Evolutionary conservation across 129 eudicot species (phyloP), one percentile per base, ranked within the genome.

Genomic region (Kitagawia praeruptora): DNA sequence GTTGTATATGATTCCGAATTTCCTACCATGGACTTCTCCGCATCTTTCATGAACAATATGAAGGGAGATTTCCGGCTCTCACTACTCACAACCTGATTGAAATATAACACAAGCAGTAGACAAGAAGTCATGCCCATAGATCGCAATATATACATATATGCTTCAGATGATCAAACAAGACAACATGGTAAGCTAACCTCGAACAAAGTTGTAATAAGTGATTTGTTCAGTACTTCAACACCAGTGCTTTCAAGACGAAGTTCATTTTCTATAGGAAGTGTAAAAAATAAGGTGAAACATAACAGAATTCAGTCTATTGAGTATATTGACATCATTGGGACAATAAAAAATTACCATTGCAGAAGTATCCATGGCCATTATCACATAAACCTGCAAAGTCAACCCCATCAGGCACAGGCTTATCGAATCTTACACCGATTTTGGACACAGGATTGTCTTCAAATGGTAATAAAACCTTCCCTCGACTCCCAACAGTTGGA

Each of bases 381-480:
- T 84, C 96, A 88, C 98, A 93, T 3, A 85, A 86, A 75, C 91
- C 93, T 18, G 96, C 98, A 61, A 93, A 77, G 81, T 93, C 93
- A 87, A 91, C 93, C 37, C 98, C 98, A 70, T 90, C 96, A 45
- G 87, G 85, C 53, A 93, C 74, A 7, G 81, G 82, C 74, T 88
- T 91, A 81, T 93, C 98, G 71, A 93, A 93, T 78, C 84, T 87
- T 16, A 93, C 96, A 70, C 98, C 98, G 81, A 93, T 87, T 88
- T 93, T 93, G 58, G 97, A 87, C 47, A 79, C 54, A 8, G 90
- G 80, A 77, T 93, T 93, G 74, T 85, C 92, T 84, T 89, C 95
- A 85, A 93, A 93, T 56, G 91, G 88, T 86, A 93, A 67, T 4
- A 88, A 77, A 84, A 93, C 96, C 88, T 84, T 91, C 80, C 98